Evolutionary conservation across 1,284 basidiomycete genomes (phyloP).

Genomic region (Dichomitus squalens): DNA sequence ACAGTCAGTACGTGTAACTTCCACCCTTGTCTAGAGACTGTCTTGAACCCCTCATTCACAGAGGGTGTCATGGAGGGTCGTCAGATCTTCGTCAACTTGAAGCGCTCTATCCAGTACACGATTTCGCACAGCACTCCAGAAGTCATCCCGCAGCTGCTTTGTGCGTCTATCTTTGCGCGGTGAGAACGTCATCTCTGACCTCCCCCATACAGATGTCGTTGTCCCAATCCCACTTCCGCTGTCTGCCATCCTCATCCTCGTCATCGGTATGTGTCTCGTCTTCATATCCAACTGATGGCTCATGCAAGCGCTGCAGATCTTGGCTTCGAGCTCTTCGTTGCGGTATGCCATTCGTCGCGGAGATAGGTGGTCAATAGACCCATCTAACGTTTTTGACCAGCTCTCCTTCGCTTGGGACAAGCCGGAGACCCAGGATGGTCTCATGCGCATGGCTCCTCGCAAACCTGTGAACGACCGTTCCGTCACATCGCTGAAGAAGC

Average conservation of each 20-base stretch:
- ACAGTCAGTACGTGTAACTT: conserved; percentile 58
- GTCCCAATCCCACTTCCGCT: conserved; percentile 68
- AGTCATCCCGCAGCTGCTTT: conserved; percentile 67
- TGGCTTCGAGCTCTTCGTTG: conserved; percentile 68
- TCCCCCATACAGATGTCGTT: conserved; percentile 53
- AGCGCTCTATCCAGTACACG: conserved; percentile 72
- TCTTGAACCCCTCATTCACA: conserved; percentile 24
- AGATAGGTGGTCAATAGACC: no score
- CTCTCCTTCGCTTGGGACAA: conserved; percentile 74
- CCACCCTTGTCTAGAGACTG: background rate
- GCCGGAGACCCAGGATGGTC: conserved; percentile 62
- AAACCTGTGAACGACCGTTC: conserved; percentile 66
- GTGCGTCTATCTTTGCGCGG: conserved; percentile 35
- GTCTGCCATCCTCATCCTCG: conserved; percentile 68
- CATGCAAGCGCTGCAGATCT: conserved; percentile 45
- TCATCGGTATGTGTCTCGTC: conserved; percentile 52
- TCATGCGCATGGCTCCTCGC: conserved; percentile 69
- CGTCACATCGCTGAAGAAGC: conserved; percentile 55
- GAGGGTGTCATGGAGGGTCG: conserved; percentile 71
- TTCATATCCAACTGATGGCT: background rate
- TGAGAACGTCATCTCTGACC: background rate
- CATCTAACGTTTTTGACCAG: conserved; percentile 30
- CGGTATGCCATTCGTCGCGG: conserved; percentile 40
- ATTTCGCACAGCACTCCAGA: conserved; percentile 71
- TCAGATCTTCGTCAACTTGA: conserved; percentile 69